These are phyloP conservation scores for Clarireedia hainanense DNA, from an alignment of 2,329 filamentous ascomycete species.

Conservation along the genomic window DNA sequence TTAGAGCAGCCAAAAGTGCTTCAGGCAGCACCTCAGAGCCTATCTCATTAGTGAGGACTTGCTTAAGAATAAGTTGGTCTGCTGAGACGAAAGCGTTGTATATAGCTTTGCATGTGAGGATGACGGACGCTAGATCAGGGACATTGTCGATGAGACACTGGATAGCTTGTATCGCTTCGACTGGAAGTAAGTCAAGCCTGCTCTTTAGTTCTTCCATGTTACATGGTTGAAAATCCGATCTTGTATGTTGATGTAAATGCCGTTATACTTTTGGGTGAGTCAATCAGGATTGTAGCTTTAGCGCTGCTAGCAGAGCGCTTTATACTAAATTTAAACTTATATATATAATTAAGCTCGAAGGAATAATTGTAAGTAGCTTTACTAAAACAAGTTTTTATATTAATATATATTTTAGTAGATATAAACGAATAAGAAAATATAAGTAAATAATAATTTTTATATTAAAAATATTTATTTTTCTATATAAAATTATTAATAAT, in stretches of 20 bases:
- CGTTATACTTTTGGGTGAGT: not conserved
- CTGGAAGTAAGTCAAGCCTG: not conserved
- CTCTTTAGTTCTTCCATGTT: not conserved
- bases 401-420: too few relatives aligned
- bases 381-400: too few relatives aligned
- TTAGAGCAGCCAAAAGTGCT: not conserved
- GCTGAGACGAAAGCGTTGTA: conserved; percentile 4
- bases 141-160: not conserved
- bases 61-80: conserved; percentile 2
- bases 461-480: too few relatives aligned
- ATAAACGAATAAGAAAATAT: too few relatives aligned
- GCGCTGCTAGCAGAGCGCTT: too few relatives aligned
- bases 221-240: not conserved
- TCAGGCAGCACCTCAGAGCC: conserved; percentile 8
- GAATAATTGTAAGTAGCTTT: too few relatives aligned
- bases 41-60: conserved; percentile 7
- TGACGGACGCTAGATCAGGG: not conserved
- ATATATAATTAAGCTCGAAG: too few relatives aligned
- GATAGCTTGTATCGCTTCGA: conserved; percentile 8
- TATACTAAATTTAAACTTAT: too few relatives aligned
- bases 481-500: too few relatives aligned
- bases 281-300: not conserved
- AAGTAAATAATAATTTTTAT: too few relatives aligned
- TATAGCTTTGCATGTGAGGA: not conserved
- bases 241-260: too few relatives aligned